A percentile compares a stretch with the other conserved stretches of the same genome.
phyloP scores from a whole-genome alignment of 139 green algal genomes.

The Monoraphidium neglectum region DNA sequence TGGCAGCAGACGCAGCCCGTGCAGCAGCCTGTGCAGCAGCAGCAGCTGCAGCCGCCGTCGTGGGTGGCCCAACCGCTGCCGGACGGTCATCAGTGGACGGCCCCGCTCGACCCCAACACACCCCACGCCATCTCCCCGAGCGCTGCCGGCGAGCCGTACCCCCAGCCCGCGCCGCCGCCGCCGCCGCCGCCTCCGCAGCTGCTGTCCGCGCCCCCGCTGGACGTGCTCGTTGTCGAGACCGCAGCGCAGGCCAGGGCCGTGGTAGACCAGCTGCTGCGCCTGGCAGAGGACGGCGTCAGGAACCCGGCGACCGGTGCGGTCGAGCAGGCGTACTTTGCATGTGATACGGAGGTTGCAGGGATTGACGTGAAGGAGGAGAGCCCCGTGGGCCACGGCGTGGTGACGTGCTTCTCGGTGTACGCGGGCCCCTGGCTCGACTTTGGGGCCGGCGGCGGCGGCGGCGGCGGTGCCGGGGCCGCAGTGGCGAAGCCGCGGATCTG shows the following conservation, averaged over 20 bases:
- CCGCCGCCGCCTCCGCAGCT: slow-evolving; percentile 2
- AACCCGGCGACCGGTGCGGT: neutral
- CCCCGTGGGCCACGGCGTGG: slow-evolving; percentile 87
- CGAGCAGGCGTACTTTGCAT: slow-evolving; percentile 68
- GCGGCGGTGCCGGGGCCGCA: slow-evolving; percentile 11
- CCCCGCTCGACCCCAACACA: too few relatives aligned
- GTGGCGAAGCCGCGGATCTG: slow-evolving; percentile 22
- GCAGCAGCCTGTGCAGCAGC: too few relatives aligned
- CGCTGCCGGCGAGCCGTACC: neutral
- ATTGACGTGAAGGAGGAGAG: slow-evolving; percentile 91
- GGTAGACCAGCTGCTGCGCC: slow-evolving; percentile 6
- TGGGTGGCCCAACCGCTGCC: too few relatives aligned
- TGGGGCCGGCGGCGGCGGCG: neutral
- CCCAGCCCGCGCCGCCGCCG: neutral
- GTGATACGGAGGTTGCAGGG: slow-evolving; percentile 87
- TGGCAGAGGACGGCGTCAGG: neutral
- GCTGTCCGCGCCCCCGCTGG: neutral
- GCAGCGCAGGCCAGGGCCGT: slow-evolving; percentile 3
- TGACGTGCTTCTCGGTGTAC: slow-evolving; percentile 94
- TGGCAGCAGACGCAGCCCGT: too few relatives aligned
- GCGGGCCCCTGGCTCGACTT: slow-evolving; percentile 77
- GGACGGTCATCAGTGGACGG: too few relatives aligned
- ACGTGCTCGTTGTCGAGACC: slow-evolving; percentile 40
- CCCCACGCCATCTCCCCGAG: too few relatives aligned
- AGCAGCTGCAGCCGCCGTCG: too few relatives aligned